phyloP scores from a whole-genome alignment of 805 yeast species.

The Cyberlindnera sargentensis region DNA sequence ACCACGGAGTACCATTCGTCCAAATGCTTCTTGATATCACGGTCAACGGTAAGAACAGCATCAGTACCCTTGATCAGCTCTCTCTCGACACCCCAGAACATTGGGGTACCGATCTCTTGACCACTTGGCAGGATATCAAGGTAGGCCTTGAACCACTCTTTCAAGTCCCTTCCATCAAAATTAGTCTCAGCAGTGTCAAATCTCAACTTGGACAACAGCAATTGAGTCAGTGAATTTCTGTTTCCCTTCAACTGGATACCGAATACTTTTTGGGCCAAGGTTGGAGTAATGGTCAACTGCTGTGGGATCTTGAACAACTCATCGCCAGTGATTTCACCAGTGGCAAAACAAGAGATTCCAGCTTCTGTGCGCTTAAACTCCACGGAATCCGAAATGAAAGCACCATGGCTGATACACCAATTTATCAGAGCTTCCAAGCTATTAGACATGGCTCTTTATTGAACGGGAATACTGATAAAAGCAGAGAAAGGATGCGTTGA shows the following conservation, averaged over 20 bases:
- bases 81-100: slow-evolving; percentile 55
- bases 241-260: slow-evolving; percentile 7
- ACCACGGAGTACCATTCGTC: slow-evolving; percentile 51
- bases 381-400: slow-evolving; percentile 28
- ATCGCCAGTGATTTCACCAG: slow-evolving; percentile 4
- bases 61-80: slow-evolving; percentile 60
- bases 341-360: slow-evolving; percentile 31
- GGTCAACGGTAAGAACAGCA: slow-evolving; percentile 46
- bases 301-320: slow-evolving; percentile 34
- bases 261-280: slow-evolving; percentile 27
- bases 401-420: slow-evolving; percentile 36
- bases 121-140: slow-evolving; percentile 41
- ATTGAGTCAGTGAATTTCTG: slow-evolving; percentile 21
- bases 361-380: slow-evolving; percentile 24
- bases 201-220: slow-evolving; percentile 36
- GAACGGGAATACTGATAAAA: no score
- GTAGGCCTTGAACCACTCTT: slow-evolving; percentile 34
- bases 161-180: slow-evolving; percentile 5
- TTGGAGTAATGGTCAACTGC: slow-evolving; percentile 30
- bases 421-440: slow-evolving; percentile 13
- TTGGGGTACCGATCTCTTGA: slow-evolving; percentile 49
- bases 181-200: slow-evolving; percentile 25
- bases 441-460: not conserved
- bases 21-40: slow-evolving; percentile 37
- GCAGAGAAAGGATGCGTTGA: no score